phyloP scores from a whole-genome alignment of 768 basidiomycete species.

The Vishniacozyma victoriae region DNA sequence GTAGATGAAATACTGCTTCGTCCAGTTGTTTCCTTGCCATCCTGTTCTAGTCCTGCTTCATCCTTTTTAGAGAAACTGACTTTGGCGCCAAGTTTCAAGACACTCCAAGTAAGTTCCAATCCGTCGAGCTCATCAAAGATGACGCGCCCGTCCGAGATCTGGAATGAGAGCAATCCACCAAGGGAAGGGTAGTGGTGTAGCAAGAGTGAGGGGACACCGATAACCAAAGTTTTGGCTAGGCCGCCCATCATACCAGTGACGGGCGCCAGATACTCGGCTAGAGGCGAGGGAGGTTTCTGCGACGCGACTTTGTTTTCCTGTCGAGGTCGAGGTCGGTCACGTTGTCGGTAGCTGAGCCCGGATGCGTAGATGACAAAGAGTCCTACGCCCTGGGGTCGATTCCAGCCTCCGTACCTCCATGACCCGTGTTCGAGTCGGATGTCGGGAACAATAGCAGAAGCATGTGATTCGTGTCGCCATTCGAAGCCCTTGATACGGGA shows the following conservation, averaged over 20 bases:
- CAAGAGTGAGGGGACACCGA: slow-evolving; percentile 18
- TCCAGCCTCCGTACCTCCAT: slow-evolving; percentile 23
- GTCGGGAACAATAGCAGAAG: slow-evolving; percentile 11
- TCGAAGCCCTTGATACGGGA: slow-evolving; percentile 30
- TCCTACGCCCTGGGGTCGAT: background rate
- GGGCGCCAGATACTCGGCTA: background rate
- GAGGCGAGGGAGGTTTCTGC: too few species aligned
- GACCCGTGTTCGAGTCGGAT: slow-evolving; percentile 24
- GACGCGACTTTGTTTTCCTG: too few species aligned
- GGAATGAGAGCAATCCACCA: slow-evolving; percentile 15
- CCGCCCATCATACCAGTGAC: background rate
- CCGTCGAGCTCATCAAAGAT: slow-evolving; percentile 13
- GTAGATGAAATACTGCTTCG: too few species aligned
- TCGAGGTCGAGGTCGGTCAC: too few species aligned
- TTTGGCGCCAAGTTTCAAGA: slow-evolving; percentile 8
- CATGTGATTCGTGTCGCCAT: slow-evolving; percentile 17
- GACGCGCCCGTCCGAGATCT: slow-evolving; percentile 10
- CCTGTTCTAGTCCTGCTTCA: too few species aligned
- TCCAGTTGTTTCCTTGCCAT: too few species aligned
- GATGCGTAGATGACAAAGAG: too few species aligned
- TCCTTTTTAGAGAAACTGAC: slow-evolving; percentile 23
- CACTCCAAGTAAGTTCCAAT: slow-evolving; percentile 10
- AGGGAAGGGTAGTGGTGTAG: slow-evolving; percentile 29
- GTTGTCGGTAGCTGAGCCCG: too few species aligned
- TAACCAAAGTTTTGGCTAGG: background rate